Evolutionary conservation across 192 early-diverging fungal species (phyloP), one percentile per base, ranked within the genome.

Genomic region (Coemansia sp.): DNA sequence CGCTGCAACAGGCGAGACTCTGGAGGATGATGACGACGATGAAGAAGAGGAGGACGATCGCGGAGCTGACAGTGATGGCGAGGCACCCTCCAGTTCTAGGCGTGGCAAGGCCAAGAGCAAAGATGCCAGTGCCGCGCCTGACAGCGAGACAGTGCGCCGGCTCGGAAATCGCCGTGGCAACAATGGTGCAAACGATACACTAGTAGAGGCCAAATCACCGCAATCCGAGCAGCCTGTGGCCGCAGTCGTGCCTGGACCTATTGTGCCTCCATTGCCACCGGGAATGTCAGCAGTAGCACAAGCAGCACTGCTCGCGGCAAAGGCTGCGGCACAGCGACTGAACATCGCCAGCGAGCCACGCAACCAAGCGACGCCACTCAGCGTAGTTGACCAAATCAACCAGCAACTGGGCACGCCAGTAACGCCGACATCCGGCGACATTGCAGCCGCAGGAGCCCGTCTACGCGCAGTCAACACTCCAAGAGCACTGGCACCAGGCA

Each of bases 1-100:
- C 80, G 85, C 86, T 1, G 85, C 85, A 35, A 87, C 86, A 38
- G 88, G 89, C 26, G 89, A 76, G 32, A 82, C 64, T 2, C 81
- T 88, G 37, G 88, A 88, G n/a, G 70, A 75, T 19, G 88, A 71
- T 47, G 75, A 90, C 9, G 93, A 89, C 4, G 87, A 86, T 2
- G 93, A 92, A 10, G 88, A 89, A 28, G 86, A 86, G 23, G 74
- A 70, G n/a, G 86, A 68, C 16, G 81, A 75, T 62, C 35, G 65
- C 65, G 71, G 82, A 4, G 66, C 77, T 4, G 71, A 77, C 8
- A 83, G 82, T 61, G 74, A 75, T 42, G 69, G 60, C n/a, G 60
- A 68, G 17, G 37, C 4, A 9, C 4, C 57, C 1, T n/a, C 53
- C 55, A 58, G 49, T 19, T 23, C 40, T 9, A 28, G 40, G 49